Base-by-base conservation (phyloP, 768 basidiomycete genomes). In the Phanerochaete carnosa region DNA sequence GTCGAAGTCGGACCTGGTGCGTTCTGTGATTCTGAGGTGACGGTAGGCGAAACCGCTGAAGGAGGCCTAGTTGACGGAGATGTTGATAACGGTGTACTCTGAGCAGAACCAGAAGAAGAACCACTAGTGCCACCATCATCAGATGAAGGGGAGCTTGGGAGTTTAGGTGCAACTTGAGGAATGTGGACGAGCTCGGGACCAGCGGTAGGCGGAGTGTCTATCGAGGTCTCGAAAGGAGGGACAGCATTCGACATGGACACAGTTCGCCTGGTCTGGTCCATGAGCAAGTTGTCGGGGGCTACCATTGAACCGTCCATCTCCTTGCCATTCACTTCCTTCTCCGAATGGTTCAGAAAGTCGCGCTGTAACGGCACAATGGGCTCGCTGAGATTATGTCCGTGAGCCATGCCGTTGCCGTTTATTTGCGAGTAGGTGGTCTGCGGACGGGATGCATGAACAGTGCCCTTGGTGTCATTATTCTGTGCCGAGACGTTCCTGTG, bases 401-500 rank as follows among this genome's bases (percentile, higher is more conserved):
- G 57, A 26, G 26, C 16, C 26, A 45, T 29, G 25, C 59, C 60
- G 51, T 70, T 75, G 64, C 72, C 70, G 0, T 62, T 55, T 45
- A 68, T 62, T 15, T 62, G 59, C 43, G 57, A 63, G 35, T 61
- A 37, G 11, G 65, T 50, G 55, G 64, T 68, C 50, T 64, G 66
- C 45, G 64, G 67, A 22, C 60, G 69, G 13, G 68, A 64, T 32
- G 57, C 39, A 2, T 72, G 66, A 7, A 74, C 59, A n/a, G 33
- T 19, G 22, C 30, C 28, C 23, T 28, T 55, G 0, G 68, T 62
- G 32, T 69, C 66, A 45, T 70, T 70, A 22, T 64, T 66, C n/a
- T 55, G 43, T 7, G 60, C 60, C 0, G 82, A 80, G 19, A 69
- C 53, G 3, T 69, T 74, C 54, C 79, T 75, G 0, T 77, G 78